These are phyloP conservation scores for Venturiaceae sp. DNA, from an alignment of 2,329 filamentous ascomycete species.

Conservation along the genomic window DNA sequence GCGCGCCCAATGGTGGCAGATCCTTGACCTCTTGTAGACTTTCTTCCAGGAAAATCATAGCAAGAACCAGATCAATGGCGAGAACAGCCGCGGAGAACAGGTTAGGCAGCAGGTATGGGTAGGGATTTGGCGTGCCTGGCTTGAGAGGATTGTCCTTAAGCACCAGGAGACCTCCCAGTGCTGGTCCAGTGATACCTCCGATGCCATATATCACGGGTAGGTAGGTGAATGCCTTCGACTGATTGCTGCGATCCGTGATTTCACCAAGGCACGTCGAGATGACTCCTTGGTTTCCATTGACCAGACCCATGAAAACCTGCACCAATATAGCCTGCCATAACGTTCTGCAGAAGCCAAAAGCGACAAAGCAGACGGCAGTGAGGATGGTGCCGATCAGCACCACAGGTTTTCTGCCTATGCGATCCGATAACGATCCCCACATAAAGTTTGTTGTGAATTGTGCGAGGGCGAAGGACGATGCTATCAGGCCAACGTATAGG, in stretches of 20 bases:
- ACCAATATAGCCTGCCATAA: constrained; percentile 80
- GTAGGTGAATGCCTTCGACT: constrained; percentile 88
- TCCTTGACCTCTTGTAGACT: constrained; percentile 60
- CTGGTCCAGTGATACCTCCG: constrained; percentile 84
- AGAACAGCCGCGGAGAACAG: constrained; percentile 66
- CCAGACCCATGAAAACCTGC: constrained; percentile 80
- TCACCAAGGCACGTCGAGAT: constrained; percentile 92
- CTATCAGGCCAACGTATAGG: constrained; percentile 81
- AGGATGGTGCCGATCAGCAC: constrained; percentile 75
- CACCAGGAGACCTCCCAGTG: constrained; percentile 79
- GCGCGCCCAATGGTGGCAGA: constrained; percentile 49
- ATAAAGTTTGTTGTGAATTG: constrained; percentile 89
- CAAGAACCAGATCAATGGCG: constrained; percentile 59
- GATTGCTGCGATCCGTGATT: constrained; percentile 89
- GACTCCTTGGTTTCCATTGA: constrained; percentile 92
- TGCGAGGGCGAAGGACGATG: constrained; percentile 83
- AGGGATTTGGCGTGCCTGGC: constrained; percentile 42
- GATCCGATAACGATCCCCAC: constrained; percentile 78
- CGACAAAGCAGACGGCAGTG: constrained; percentile 69
- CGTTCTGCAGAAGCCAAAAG: constrained; percentile 76
- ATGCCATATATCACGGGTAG: constrained; percentile 93
- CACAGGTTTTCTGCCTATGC: constrained; percentile 71
- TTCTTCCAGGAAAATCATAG: constrained; percentile 78
- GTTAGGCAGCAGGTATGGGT: constrained; percentile 82
- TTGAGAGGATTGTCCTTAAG: constrained; percentile 49